Conservation (phyloP, 2,329 filamentous ascomycete genomes). For the Fusarium torulosum region DNA sequence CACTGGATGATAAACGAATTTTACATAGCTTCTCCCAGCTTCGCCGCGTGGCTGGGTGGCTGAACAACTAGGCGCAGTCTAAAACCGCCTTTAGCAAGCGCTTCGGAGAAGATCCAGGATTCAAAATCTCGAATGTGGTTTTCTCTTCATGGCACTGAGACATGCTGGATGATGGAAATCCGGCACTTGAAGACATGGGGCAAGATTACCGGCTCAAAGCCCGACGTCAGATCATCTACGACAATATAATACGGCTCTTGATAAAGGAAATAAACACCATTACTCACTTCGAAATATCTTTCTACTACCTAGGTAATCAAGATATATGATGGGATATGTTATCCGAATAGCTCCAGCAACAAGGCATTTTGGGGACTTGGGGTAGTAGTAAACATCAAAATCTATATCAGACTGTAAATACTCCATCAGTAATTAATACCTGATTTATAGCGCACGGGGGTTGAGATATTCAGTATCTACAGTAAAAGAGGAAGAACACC, state of each 20-base stretch:
- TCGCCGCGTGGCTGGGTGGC: conserved; percentile 3
- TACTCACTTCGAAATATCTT: not conserved
- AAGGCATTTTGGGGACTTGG: no score
- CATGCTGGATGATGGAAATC: not conserved
- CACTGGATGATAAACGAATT: not conserved
- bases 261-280: not conserved
- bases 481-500: no score
- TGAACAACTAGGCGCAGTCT: not conserved
- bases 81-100: not conserved
- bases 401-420: no score
- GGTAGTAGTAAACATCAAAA: no score
- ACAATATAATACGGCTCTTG: not conserved
- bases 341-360: no score
- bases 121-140: not conserved
- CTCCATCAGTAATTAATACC: no score
- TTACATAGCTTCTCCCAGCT: no score
- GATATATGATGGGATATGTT: not conserved
- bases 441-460: no score
- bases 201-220: not conserved
- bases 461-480: no score
- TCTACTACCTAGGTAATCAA: no score
- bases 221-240: not conserved
- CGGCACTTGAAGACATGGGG: not conserved
- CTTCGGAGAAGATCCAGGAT: not conserved
- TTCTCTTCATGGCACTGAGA: not conserved